Percentiles rank a stretch among this genome's conserved stretches.
Evolutionary conservation across 176 grass and related monocot species (phyloP).

Genomic region (Oryza longistaminata): DNA sequence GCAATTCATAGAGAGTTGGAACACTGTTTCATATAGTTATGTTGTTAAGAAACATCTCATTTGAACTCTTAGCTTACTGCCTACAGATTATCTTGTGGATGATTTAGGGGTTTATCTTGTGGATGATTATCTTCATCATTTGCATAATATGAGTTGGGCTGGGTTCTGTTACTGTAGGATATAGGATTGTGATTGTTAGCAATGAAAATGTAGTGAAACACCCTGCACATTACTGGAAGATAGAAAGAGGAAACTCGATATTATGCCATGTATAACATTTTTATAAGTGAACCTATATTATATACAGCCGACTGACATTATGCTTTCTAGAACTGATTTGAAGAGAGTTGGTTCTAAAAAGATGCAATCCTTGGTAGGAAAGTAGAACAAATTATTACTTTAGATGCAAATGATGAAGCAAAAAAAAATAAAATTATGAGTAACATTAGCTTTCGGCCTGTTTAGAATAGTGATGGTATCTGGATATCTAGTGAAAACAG

Average conservation of each 20-base stretch:
- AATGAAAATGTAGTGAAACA: background rate
- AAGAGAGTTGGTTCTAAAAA: background rate
- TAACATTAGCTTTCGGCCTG: background rate
- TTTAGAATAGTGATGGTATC: background rate
- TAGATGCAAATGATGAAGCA: background rate
- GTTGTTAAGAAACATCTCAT: background rate
- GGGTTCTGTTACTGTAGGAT: background rate
- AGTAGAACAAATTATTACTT: slow-evolving; percentile 3
- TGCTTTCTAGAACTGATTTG: background rate
- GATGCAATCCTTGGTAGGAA: slow-evolving; percentile 6
- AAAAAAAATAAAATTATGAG: background rate
- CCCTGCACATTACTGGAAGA: background rate
- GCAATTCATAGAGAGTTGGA: background rate
- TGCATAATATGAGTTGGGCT: background rate
- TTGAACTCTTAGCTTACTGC: background rate
- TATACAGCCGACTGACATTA: background rate
- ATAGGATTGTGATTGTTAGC: background rate
- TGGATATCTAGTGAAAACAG: background rate
- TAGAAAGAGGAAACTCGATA: background rate
- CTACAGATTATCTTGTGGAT: background rate
- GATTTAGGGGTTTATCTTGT: background rate
- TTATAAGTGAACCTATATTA: background rate
- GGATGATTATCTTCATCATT: too few relatives aligned
- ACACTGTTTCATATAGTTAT: background rate
- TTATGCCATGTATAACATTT: too few relatives aligned